phyloP scores from a whole-genome alignment of 768 basidiomycete genomes.

The Lactarius hatsudake region DNA sequence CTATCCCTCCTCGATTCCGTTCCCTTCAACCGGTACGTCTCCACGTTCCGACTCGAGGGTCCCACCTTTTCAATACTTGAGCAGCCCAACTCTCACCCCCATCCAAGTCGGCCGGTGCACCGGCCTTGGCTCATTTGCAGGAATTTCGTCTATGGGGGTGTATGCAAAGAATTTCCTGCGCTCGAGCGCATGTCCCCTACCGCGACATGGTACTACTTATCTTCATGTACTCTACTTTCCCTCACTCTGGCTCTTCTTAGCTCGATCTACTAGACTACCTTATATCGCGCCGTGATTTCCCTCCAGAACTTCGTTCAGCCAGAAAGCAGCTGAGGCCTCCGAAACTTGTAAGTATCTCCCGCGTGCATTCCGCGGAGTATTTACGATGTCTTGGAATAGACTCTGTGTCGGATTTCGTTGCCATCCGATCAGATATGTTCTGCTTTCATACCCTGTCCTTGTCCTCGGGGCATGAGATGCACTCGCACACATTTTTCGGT shows the following conservation, averaged over 20 bases:
- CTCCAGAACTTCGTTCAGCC: neutral
- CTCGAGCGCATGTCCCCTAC: constrained; percentile 4
- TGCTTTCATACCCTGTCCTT: neutral
- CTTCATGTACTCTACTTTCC: neutral
- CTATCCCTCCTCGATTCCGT: neutral
- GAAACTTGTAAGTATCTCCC: neutral
- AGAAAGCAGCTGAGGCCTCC: neutral
- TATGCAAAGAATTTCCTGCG: neutral
- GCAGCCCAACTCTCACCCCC: neutral
- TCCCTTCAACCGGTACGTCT: neutral
- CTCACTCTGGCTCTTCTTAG: neutral
- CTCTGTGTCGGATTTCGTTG: neutral
- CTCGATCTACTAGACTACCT: neutral
- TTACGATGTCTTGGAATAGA: neutral
- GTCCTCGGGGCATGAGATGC: neutral
- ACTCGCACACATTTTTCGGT: neutral
- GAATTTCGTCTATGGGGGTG: neutral
- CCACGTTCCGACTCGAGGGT: neutral
- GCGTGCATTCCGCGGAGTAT: neutral
- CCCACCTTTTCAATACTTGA: neutral
- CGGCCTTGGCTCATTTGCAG: constrained; percentile 10
- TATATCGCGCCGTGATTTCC: neutral
- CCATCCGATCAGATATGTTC: constrained; percentile 3
- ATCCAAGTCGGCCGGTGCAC: neutral
- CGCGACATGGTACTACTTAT: constrained; percentile 1